These are phyloP conservation scores for Trypanosoma melophagium DNA, from an alignment of 208 protist species.

Conservation along the genomic window DNA sequence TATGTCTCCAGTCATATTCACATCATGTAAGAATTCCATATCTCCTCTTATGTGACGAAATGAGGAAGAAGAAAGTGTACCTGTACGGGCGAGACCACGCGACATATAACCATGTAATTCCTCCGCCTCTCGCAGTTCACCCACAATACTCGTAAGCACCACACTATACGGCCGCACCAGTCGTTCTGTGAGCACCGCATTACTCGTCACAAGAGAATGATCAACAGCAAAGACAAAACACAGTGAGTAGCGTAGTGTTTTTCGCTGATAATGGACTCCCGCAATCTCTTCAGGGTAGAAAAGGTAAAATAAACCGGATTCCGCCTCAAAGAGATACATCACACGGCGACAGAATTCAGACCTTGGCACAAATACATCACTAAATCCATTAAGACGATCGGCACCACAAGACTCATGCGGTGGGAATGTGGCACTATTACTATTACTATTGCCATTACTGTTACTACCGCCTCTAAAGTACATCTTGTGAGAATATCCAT, in stretches of 20 bases:
- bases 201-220: conserved; percentile 49
- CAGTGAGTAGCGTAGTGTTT: conserved; percentile 82
- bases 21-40: no score
- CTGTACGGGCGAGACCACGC: conserved; percentile 39
- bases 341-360: conserved; percentile 79
- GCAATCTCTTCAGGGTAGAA: conserved; percentile 86
- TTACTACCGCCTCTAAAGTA: not conserved
- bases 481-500: no score
- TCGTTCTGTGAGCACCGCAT: conserved; percentile 41
- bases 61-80: no score
- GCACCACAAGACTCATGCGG: not conserved
- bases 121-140: conserved; percentile 74
- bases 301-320: conserved; percentile 67
- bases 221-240: conserved; percentile 75
- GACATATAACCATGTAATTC: conserved; percentile 74
- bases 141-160: conserved; percentile 71
- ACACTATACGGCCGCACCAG: conserved; percentile 74
- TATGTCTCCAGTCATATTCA: no score
- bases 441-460: not conserved
- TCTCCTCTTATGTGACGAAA: no score
- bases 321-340: conserved; percentile 65
- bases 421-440: not conserved
- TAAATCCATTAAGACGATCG: conserved; percentile 35
- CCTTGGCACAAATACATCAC: conserved; percentile 79
- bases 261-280: conserved; percentile 76